Evolutionary conservation across 208 protist species (phyloP).

Genomic region (Crithidia acanthocephali): DNA sequence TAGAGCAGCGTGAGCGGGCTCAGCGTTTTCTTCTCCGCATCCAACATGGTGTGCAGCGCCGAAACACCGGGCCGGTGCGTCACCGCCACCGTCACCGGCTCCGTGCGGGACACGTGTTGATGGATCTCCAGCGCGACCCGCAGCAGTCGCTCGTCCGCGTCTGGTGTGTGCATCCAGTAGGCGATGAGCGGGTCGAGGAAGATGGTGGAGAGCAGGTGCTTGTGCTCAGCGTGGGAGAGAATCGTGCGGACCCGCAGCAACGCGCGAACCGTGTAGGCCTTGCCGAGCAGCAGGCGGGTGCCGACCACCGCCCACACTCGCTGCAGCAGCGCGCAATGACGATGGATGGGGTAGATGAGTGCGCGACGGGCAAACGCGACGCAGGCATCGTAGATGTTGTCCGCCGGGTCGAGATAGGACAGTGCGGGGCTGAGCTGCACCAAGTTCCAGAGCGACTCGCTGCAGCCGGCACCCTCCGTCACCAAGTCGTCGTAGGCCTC

Average conservation of each 20-base stretch:
- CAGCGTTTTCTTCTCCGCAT: slow-evolving; percentile 37
- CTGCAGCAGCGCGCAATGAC: slow-evolving; percentile 79
- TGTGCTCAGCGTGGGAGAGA: slow-evolving; percentile 82
- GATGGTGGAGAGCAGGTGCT: slow-evolving; percentile 78
- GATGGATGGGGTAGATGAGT: slow-evolving; percentile 87
- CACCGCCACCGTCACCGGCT: slow-evolving; percentile 36
- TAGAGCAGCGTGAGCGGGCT: slow-evolving; percentile 59
- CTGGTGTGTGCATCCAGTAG: slow-evolving; percentile 64
- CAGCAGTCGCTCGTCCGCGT: slow-evolving; percentile 56
- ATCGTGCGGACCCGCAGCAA: slow-evolving; percentile 76
- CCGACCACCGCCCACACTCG: slow-evolving; percentile 75
- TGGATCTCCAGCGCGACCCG: slow-evolving; percentile 71
- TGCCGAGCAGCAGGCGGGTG: slow-evolving; percentile 73
- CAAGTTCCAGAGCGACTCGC: slow-evolving; percentile 92
- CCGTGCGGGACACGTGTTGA: slow-evolving; percentile 58
- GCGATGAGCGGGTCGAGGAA: slow-evolving; percentile 80
- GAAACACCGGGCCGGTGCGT: not conserved
- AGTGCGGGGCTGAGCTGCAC: slow-evolving; percentile 82
- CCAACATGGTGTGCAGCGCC: slow-evolving; percentile 27
- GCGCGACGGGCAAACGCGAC: slow-evolving; percentile 76
- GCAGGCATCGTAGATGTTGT: slow-evolving; percentile 82
- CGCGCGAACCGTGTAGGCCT: slow-evolving; percentile 68
- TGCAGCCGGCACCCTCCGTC: slow-evolving; percentile 83
- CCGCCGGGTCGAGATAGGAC: slow-evolving; percentile 79
- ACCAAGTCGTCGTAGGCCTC: slow-evolving; percentile 91